Evolutionary conservation across 2,329 filamentous ascomycete species (phyloP).

Genomic region (Ascochyta pisi): DNA sequence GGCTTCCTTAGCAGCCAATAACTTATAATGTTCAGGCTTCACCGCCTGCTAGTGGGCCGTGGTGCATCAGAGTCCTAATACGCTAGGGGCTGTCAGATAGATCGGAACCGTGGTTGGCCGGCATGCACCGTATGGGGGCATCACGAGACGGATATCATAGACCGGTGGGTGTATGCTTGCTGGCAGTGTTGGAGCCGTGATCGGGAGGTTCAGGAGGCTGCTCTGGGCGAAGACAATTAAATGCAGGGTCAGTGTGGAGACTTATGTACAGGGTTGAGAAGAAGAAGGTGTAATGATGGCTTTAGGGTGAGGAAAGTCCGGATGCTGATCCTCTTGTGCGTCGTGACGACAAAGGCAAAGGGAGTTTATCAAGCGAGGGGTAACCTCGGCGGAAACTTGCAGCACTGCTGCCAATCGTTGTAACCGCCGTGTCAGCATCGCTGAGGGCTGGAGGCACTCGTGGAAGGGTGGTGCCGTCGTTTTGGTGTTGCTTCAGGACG

Average conservation of each 20-base stretch:
- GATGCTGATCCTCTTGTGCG: slow-evolving; percentile 9
- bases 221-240: not conserved
- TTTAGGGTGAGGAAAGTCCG: slow-evolving; percentile 5
- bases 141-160: slow-evolving; percentile 8
- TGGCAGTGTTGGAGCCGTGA: slow-evolving; percentile 6
- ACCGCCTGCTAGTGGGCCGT: not conserved
- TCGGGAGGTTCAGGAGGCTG: not conserved
- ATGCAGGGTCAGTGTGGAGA: not conserved
- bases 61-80: not conserved
- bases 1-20: not conserved
- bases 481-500: slow-evolving; percentile 2
- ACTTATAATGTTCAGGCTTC: not conserved
- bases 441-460: not conserved
- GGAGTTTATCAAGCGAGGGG: slow-evolving; percentile 8
- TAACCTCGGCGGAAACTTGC: slow-evolving; percentile 15
- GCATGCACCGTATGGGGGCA: not conserved
- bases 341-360: slow-evolving; percentile 5
- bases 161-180: slow-evolving; percentile 7
- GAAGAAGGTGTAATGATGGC: not conserved
- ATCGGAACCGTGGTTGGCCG: slow-evolving; percentile 7
- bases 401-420: not conserved
- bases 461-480: slow-evolving; percentile 8
- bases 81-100: slow-evolving; percentile 2
- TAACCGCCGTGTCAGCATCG: slow-evolving; percentile 1
- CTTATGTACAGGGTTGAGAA: not conserved